phyloP scores from a whole-genome alignment of 768 basidiomycete genomes.

The Boletus bicolor region DNA sequence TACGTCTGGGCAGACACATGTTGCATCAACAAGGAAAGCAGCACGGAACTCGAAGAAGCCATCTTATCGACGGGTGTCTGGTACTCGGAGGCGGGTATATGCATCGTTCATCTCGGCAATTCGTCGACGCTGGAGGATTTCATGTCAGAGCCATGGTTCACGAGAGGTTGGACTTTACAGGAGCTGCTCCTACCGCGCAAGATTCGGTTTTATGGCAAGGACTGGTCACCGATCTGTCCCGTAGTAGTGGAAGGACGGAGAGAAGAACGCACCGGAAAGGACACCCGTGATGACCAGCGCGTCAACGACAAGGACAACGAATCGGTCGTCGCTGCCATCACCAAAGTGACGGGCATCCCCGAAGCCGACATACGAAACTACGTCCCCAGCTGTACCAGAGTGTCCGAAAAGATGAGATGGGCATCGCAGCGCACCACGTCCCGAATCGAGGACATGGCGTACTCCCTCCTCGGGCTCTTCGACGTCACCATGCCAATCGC shows the following conservation, averaged over 20 bases:
- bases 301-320: slow-evolving; percentile 25
- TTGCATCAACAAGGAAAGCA: slow-evolving; percentile 28
- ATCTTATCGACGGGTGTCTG: slow-evolving; percentile 24
- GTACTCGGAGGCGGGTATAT: slow-evolving; percentile 23
- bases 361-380: slow-evolving; percentile 23
- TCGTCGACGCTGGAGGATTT: slow-evolving; percentile 23
- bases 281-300: slow-evolving; percentile 12
- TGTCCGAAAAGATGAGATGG: slow-evolving; percentile 27
- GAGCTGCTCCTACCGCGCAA: slow-evolving; percentile 24
- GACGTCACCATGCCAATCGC: slow-evolving; percentile 22
- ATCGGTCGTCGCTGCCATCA: slow-evolving; percentile 12
- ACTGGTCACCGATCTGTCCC: slow-evolving; percentile 24
- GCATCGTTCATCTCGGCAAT: slow-evolving; percentile 24
- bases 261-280: slow-evolving; percentile 11
- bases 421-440: slow-evolving; percentile 21
- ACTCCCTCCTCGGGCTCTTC: slow-evolving; percentile 25
- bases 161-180: slow-evolving; percentile 21
- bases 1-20: slow-evolving; percentile 30
- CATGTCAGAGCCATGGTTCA: slow-evolving; percentile 23
- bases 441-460: slow-evolving; percentile 24
- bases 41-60: slow-evolving; percentile 28
- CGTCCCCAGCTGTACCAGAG: slow-evolving; percentile 14
- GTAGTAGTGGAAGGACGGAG: slow-evolving; percentile 11
- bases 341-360: slow-evolving; percentile 20
- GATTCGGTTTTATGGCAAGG: slow-evolving; percentile 24